Base-by-base conservation (phyloP, 305 asterid species). In the Fraxinus paxiana region DNA sequence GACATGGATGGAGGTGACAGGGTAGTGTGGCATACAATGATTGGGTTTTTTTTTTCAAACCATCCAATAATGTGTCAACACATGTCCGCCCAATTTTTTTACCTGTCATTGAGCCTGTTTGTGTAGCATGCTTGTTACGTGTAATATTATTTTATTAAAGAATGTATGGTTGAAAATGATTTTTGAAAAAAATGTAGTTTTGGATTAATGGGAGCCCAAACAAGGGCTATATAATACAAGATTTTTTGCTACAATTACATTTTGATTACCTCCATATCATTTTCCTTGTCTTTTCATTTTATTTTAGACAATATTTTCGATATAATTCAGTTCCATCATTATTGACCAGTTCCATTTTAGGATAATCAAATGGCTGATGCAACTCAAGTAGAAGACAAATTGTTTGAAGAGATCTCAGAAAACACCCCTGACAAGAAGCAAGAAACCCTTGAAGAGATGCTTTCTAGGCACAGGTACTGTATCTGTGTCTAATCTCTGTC, bases 381-480 rank as follows among this genome's bases (percentile, higher is more conserved):
- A 38, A 77, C 54, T 86, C 83, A 82, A 77, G 86, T 78, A 35
- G 92, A 82, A 73, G 92, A 85, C 3, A 79, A 73, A 46, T 67
- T 61, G 71, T 86, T 90, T 46, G 86, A 86, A 80, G 88, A 75
- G 67, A 77, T 80, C 75, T 80, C 87, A 6, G 90, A 85, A 81
- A 86, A 79, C 77, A 83, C 71, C 46, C 79, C 89, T 33, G 78
- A 85, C 76, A 73, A 82, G 83, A 84, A 87, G 77, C 86, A 77
- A 82, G 97, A 92, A 87, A 85, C 88, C 38, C 91, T 20, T 17
- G 94, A 93, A 80, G 95, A 88, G 85, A 87, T 91, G 92, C 97
- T 93, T 84, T 87, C 95, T 78, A 92, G 97, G 84, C 97, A 93
- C 83, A 85, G 97, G 97, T 93, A 79, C 69, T 59, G n/a, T 6